Conservation (phyloP, 306 rosid species). For the Sesbania bispinosa region DNA sequence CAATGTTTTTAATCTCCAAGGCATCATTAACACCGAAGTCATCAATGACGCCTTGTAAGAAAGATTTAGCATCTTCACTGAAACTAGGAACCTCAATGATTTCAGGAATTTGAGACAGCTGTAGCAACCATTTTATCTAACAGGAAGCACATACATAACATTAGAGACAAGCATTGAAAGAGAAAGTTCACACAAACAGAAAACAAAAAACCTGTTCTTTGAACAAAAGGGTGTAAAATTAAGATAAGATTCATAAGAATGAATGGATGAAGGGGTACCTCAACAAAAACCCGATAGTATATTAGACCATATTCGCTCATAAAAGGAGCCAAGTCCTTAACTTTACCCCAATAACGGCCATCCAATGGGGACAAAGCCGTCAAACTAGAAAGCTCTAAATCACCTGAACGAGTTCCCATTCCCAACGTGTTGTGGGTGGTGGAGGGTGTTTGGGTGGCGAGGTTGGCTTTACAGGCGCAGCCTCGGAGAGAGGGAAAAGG, state of each 20-base stretch:
- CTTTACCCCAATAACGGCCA: constrained; percentile 67
- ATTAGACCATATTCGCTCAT: constrained; percentile 63
- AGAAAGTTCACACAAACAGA: neutral
- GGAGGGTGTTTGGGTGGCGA: neutral
- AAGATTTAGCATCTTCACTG: constrained; percentile 54
- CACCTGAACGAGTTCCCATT: constrained; percentile 11
- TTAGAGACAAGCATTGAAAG: neutral
- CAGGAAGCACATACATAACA: neutral
- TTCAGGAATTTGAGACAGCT: constrained; percentile 65
- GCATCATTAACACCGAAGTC: constrained; percentile 59
- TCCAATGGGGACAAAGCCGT: constrained; percentile 75
- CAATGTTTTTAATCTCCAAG: constrained; percentile 64
- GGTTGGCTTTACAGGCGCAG: constrained; percentile 27
- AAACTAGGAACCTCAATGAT: constrained; percentile 69
- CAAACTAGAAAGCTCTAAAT: constrained; percentile 45
- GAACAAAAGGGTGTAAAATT: neutral
- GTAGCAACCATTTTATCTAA: constrained; percentile 76
- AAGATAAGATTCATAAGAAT: too few relatives aligned
- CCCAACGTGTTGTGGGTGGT: neutral
- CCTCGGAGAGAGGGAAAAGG: constrained; percentile 17
- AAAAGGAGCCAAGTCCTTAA: constrained; percentile 57
- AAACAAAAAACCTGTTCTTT: neutral
- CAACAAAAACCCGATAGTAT: constrained; percentile 57
- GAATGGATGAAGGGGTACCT: constrained; percentile 37
- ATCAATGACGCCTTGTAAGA: constrained; percentile 53